A percentile compares a stretch with the other conserved stretches of the same genome.
phyloP scores from a whole-genome alignment of 139 green algal genomes.

The Mychonastes homosphaera region DNA sequence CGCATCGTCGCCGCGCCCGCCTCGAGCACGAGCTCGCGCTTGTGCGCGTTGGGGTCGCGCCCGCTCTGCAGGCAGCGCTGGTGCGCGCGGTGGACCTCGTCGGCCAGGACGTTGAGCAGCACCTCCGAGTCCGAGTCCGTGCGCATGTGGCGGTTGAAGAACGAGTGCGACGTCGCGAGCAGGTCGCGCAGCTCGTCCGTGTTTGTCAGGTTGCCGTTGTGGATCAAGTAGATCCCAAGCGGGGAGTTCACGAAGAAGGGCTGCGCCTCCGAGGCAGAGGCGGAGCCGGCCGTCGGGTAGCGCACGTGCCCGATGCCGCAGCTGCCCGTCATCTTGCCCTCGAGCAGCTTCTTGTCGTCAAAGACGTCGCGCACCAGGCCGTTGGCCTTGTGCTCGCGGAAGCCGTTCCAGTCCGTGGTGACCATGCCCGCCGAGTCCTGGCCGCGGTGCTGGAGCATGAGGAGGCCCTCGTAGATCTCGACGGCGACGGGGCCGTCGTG shows the following conservation, averaged over 20 bases:
- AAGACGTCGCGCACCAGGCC: constrained; percentile 98
- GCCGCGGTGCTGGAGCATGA: constrained; percentile 96
- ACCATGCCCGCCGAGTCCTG: constrained; percentile 95
- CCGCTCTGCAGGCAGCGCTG: constrained; percentile 60
- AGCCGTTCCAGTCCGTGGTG: constrained; percentile 74
- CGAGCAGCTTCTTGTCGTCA: constrained; percentile 48
- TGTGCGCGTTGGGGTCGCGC: constrained; percentile 61
- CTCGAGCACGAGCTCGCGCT: constrained; percentile 79
- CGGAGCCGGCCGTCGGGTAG: constrained; percentile 92
- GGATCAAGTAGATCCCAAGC: constrained; percentile 95
- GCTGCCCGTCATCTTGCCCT: not conserved
- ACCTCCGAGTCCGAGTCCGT: constrained; percentile 92
- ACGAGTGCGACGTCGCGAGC: constrained; percentile 47
- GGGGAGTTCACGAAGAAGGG: constrained; percentile 98
- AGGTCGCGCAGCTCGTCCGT: constrained; percentile 51
- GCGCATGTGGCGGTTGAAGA: constrained; percentile 80
- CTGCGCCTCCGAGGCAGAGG: constrained; percentile 85
- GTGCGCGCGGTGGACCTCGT: constrained; percentile 88
- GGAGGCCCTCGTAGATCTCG: constrained; percentile 90
- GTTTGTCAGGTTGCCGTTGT: constrained; percentile 99
- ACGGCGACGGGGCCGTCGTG: constrained; percentile 58
- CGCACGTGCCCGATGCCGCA: constrained; percentile 79
- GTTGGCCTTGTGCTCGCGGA: constrained; percentile 91
- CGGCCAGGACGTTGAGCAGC: constrained; percentile 93
- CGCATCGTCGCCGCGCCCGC: constrained; percentile 67